Conservation (phyloP, 2,329 filamentous ascomycete genomes). For the Phoma sp. region DNA sequence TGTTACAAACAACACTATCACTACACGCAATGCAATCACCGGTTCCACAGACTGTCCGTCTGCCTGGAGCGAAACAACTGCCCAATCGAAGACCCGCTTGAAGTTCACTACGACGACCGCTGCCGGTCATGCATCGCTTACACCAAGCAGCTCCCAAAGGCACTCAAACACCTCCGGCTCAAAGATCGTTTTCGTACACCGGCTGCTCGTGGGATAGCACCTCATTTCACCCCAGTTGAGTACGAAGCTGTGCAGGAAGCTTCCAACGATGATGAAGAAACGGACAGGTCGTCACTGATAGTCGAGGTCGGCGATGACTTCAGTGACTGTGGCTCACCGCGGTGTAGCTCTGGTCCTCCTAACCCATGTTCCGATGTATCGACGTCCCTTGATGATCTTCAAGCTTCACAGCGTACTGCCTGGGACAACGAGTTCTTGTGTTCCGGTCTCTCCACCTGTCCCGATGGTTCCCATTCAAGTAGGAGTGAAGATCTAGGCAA, state of each 20-base stretch:
- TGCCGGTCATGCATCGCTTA: not conserved
- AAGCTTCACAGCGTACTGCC: too few species aligned
- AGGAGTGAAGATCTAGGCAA: too few species aligned
- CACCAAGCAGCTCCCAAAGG: not conserved
- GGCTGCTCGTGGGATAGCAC: not conserved
- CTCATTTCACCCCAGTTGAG: not conserved
- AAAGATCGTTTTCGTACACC: not conserved
- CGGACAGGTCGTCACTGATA: not conserved
- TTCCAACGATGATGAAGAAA: not conserved
- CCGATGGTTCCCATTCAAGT: too few species aligned
- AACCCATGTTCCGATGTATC: not conserved
- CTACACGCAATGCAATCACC: not conserved
- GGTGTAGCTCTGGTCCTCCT: not conserved
- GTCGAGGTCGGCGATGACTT: not conserved
- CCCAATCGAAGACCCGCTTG: not conserved
- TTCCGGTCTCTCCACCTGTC: too few species aligned
- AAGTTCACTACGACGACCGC: not conserved
- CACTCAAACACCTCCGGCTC: not conserved
- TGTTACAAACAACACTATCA: not conserved
- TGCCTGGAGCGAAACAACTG: not conserved
- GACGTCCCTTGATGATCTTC: not conserved
- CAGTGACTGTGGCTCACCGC: not conserved
- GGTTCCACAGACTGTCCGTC: not conserved
- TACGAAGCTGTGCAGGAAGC: not conserved
- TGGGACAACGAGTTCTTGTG: too few species aligned